Evolutionary conservation across 371 early-diverging fungal species (phyloP), one percentile per base, ranked within the genome.

Genomic region (Mucor indicus): DNA sequence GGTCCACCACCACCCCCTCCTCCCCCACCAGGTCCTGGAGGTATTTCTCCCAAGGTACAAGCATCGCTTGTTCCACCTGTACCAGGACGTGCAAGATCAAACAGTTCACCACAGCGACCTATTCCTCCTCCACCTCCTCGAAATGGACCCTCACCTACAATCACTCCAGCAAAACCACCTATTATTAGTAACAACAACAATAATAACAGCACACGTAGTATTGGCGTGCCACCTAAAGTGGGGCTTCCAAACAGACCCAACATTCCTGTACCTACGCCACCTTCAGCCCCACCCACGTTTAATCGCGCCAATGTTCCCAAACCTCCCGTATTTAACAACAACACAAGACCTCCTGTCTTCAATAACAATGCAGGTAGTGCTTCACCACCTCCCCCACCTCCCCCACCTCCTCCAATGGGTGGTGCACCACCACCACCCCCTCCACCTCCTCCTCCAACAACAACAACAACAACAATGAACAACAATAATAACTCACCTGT

Each of bases 91-190:
- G 40, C 64, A 4, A 56, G 69, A 40, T 69, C 74, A 5, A 64
- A 55, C 17, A 73, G 74, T 16, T 69, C 74, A 24, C 74, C 74
- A n/a, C 69, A 67, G 38, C 19, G 67, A 33, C 62, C 69, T 13
- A 43, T 73, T 3, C 74, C 74, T 13, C 64, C 67, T 4, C 55
- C 69, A 6, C 72, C 71, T 10, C 65, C 69, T 20, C 48, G 67
- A 38, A 44, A 57, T 33, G 55, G 61, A 0, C 67, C 73, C 33
- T 55, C 74, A 16, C 62, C 69, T 12, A 69, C 65, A 5, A 43
- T n/a, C 9, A 57, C 55, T 35, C 58, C 60, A 44, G 29, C 19
- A 27, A 16, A 24, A 16, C 29, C 42, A 38, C 8, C 20, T 21
- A 24, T 24, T 4, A n/a, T 33, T 27, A 13, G 38, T 30, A 35